Base-by-base conservation (phyloP, 148 eudicot species). In the Camellia lanceoleosa region DNA sequence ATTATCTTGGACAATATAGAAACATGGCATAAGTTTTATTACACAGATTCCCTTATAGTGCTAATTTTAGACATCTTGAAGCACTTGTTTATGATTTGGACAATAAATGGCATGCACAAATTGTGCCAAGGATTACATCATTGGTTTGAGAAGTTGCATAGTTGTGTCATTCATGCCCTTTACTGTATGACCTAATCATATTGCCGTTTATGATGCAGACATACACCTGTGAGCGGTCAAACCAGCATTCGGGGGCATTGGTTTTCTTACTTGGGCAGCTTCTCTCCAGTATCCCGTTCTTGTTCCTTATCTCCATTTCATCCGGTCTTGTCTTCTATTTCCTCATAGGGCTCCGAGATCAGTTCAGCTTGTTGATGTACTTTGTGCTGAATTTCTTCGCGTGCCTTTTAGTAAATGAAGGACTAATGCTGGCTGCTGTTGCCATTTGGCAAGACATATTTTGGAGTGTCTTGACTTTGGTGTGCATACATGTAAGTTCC, bases 341-440 rank as follows among this genome's bases (percentile, higher is more conserved):
- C 82, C 90, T 96, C 46, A 84, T 93, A 7, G 97, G 98, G 78
- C 88, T 96, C 62, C 85, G 90, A 43, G 90, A 96, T 71, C 94
- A 96, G 82, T 96, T 96, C 90, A 86, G 91, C 90, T 88, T 92
- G 88, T 80, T 96, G 89, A 91, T 96, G 94, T 96, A 96, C 84
- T 96, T 96, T 71, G 92, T 90, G 80, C 87, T 96, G 81, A 96
- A 96, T 82, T 86, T 87, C 88, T 93, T 93, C 78, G 82, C 84
- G 92, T 96, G 95, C 85, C 98, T 93, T 73, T 87, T 96, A 49
- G 94, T 88, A 79, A 92, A 89, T 83, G 99, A 96, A 86, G 98
- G 97, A 78, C 84, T 96, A 80, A 87, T 93, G 83, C 88, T 93
- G 73, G 79, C 91, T 56, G 88, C 92, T 83, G 90, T 93, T 77